Percentiles rank a stretch among this genome's conserved stretches.
Evolutionary conservation across 2,329 filamentous ascomycete genomes (phyloP).

Genomic region (Neurospora crassa): DNA sequence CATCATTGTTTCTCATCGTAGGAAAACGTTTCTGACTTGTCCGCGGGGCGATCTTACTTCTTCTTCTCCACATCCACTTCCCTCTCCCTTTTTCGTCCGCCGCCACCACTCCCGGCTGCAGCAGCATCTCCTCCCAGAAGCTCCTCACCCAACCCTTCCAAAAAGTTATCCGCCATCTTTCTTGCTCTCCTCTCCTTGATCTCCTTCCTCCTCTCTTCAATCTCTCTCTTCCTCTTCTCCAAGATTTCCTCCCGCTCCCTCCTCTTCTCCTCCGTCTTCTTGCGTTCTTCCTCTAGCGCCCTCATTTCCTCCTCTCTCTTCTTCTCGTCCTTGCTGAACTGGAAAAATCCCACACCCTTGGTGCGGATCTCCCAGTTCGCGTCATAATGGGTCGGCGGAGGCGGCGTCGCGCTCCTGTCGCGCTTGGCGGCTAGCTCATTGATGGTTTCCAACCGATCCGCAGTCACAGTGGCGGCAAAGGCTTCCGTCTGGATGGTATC

Average conservation of each 20-base stretch:
- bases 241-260: conserved; percentile 44
- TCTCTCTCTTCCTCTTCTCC: conserved; percentile 48
- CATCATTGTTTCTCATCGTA: background rate
- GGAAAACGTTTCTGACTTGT: background rate
- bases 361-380: conserved; percentile 72
- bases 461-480: conserved; percentile 63
- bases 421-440: conserved; percentile 66
- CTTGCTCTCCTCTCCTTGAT: conserved; percentile 40
- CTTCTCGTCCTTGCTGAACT: conserved; percentile 70
- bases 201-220: conserved; percentile 53
- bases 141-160: conserved; percentile 25
- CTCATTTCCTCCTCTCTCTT: conserved; percentile 63
- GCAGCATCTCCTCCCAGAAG: conserved; percentile 4
- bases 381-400: conserved; percentile 76
- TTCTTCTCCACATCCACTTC: background rate
- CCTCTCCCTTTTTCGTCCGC: background rate
- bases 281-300: conserved; percentile 55
- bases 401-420: conserved; percentile 72
- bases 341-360: conserved; percentile 86
- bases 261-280: conserved; percentile 57
- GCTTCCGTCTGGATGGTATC: conserved; percentile 76
- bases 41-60: background rate
- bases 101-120: background rate
- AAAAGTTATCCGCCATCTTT: conserved; percentile 27
- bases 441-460: conserved; percentile 49